These are phyloP conservation scores for Wolfiporia cocos DNA, from an alignment of 1,284 basidiomycete genomes.

Conservation along the genomic window DNA sequence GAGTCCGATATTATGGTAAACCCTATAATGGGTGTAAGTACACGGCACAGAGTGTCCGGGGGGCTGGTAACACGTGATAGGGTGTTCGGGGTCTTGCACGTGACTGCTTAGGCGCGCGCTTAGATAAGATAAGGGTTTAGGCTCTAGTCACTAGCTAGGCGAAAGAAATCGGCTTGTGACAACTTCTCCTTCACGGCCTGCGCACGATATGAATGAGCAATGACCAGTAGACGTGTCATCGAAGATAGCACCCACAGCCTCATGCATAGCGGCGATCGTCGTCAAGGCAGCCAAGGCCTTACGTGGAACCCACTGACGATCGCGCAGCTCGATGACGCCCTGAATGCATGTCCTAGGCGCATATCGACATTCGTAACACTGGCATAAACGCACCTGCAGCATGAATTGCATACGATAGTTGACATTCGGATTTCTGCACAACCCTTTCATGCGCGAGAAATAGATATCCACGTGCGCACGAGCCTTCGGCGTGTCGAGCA, in stretches of 20 bases:
- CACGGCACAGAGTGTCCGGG: too few relatives aligned
- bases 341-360: constrained; percentile 2
- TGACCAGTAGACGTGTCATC: too few relatives aligned
- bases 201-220: not conserved
- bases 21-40: too few relatives aligned
- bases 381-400: constrained; percentile 63
- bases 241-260: constrained; percentile 50
- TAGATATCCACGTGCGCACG: constrained; percentile 89
- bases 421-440: constrained; percentile 69
- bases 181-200: constrained; percentile 49
- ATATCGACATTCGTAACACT: not conserved
- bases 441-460: constrained; percentile 83
- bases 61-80: too few relatives aligned
- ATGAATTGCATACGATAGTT: constrained; percentile 91
- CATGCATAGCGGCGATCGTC: constrained; percentile 87
- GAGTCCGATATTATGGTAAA: too few relatives aligned
- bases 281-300: constrained; percentile 76
- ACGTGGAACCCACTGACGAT: constrained; percentile 75
- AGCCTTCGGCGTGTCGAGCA: constrained; percentile 78
- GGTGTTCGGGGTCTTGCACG: too few relatives aligned
- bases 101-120: too few relatives aligned
- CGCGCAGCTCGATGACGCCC: constrained; percentile 79
- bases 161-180: too few relatives aligned
- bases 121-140: too few relatives aligned
- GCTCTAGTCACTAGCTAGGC: too few relatives aligned